Evolutionary conservation across 495 filamentous ascomycete genomes (phyloP), one percentile per base, ranked within the genome.

Genomic region (Pseudoneurospora amorphoporcata): DNA sequence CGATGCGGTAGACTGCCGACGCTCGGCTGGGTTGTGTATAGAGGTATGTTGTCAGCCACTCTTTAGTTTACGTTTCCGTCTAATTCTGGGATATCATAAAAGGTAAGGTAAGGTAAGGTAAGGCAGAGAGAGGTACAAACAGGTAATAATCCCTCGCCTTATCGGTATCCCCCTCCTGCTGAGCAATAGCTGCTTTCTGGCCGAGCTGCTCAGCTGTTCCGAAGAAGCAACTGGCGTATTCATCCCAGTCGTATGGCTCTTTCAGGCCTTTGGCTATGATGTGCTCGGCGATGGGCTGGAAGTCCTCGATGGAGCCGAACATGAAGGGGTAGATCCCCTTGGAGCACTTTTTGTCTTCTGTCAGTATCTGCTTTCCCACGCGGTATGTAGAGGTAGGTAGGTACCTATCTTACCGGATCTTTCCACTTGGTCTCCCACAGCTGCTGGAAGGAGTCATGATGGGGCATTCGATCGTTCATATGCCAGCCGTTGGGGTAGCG

Each of bases 371-470:
- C 17, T 32, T 23, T 23, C 23, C 23, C 23, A 37, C n/a, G 8
- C 70, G 8, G 19, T 41, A 23, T 23, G 23, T 23, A 23, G 23
- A 23, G 23, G 1, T 0, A 23, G 23, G 23, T 23, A 23, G 23
- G 23, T 23, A 23, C 0, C 0, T 23, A 23, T 23, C 23, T 23
- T 76, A 91, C 91, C 19, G 86, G 87, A 65, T 83, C 82, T 80
- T 90, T 91, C 91, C 90, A 93, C 79, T 92, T 92, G 2, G 87
- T 88, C 80, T 92, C 89, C 91, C 91, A 93, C 29, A 93, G 81
- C 70, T 87, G 84, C 78, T 89, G 82, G 77, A 91, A 91, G 12
- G 87, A 90, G 23, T 88, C 85, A 76, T 92, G 89, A 77, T 93
- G 91, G 14, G 53, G 29, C 29, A 65, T 65, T 0, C 53, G 14